Conservation (phyloP, 768 basidiomycete species). For the Clavulina sp. region DNA sequence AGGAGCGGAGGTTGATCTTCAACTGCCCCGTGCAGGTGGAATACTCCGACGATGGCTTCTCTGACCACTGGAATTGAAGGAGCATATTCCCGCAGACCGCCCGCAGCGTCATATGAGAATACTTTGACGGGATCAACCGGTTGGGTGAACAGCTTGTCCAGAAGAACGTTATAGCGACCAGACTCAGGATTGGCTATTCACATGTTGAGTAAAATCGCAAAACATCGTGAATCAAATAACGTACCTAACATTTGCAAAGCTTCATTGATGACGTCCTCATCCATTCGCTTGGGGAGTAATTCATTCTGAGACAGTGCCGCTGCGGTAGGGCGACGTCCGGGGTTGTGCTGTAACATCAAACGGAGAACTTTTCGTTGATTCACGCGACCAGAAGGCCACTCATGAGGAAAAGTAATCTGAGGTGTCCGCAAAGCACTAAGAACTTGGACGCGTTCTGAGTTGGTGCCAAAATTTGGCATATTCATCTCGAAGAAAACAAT, state of each 20-base stretch:
- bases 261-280: conserved; percentile 75
- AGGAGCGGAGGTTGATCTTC: conserved; percentile 76
- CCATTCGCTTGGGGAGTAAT: conserved; percentile 54
- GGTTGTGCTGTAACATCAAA: conserved; percentile 67
- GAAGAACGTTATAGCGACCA: conserved; percentile 58
- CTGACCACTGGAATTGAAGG: conserved; percentile 57
- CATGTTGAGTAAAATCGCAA: neutral
- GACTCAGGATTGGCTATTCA: conserved; percentile 57
- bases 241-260: conserved; percentile 58
- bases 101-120: conserved; percentile 58
- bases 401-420: conserved; percentile 53
- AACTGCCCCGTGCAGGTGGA: conserved; percentile 79
- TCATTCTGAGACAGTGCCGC: conserved; percentile 67
- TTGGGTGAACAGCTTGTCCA: conserved; percentile 63
- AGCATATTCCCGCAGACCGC: conserved; percentile 49
- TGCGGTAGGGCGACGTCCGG: conserved; percentile 58
- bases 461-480: conserved; percentile 53
- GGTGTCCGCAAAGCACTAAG: conserved; percentile 63
- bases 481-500: conserved; percentile 98
- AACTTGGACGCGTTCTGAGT: conserved; percentile 67
- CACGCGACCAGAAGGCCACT: conserved; percentile 45
- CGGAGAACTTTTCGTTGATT: conserved; percentile 63
- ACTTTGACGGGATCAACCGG: conserved; percentile 44
- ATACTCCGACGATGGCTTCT: conserved; percentile 58
- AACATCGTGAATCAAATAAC: conserved; percentile 14